Evolutionary conservation across 2,329 filamentous ascomycete species (phyloP).

Genomic region (Xylaria digitata): DNA sequence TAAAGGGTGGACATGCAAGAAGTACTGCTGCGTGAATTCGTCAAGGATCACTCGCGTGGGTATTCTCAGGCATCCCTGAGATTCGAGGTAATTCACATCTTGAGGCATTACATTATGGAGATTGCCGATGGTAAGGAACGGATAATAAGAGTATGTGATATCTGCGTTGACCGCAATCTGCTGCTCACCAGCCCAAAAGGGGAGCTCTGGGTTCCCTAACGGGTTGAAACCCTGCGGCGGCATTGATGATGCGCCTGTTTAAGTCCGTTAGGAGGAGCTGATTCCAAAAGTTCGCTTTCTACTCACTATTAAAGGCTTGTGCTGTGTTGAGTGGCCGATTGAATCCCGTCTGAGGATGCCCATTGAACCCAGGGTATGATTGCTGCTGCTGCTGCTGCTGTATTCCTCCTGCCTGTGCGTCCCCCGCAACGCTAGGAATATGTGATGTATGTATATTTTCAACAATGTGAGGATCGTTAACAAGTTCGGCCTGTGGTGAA

Average conservation of each 20-base stretch:
- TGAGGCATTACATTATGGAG: constrained; percentile 56
- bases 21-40: constrained; percentile 62
- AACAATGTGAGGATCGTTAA: constrained; percentile 27
- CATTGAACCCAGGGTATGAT: constrained; percentile 28
- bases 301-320: constrained; percentile 41
- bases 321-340: constrained; percentile 37
- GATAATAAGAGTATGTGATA: constrained; percentile 58
- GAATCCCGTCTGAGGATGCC: constrained; percentile 31
- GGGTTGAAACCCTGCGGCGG: constrained; percentile 42
- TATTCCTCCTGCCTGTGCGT: constrained; percentile 27
- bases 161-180: constrained; percentile 47
- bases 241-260: constrained; percentile 28
- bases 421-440: constrained; percentile 26
- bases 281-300: neutral
- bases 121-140: constrained; percentile 56
- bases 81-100: constrained; percentile 60
- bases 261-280: constrained; percentile 5
- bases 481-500: constrained; percentile 38
- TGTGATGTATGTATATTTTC: constrained; percentile 34
- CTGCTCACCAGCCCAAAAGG: constrained; percentile 48
- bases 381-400: constrained; percentile 34
- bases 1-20: constrained; percentile 59
- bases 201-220: constrained; percentile 39
- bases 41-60: constrained; percentile 56
- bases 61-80: constrained; percentile 59